These are phyloP conservation scores for Carallia pectinifolia DNA, from an alignment of 345 rosid genomes.

Conservation along the genomic window DNA sequence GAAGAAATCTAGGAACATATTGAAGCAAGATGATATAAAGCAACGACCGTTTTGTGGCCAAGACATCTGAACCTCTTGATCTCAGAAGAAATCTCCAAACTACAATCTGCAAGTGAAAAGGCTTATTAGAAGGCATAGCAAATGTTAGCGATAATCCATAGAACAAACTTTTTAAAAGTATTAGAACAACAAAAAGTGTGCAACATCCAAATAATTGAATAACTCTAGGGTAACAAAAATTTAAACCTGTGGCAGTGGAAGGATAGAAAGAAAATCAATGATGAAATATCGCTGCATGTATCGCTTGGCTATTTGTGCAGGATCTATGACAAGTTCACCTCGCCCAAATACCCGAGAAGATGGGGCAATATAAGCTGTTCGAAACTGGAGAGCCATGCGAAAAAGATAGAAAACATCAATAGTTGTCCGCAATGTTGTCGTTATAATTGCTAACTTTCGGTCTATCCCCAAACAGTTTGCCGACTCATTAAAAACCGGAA, in stretches of 20 bases:
- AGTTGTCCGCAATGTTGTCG: constrained; percentile 73
- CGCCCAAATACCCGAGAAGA: constrained; percentile 97
- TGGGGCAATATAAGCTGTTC: constrained; percentile 95
- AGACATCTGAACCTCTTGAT: constrained; percentile 70
- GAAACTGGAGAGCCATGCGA: constrained; percentile 88
- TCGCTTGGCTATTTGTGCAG: constrained; percentile 84
- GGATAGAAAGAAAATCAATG: constrained; percentile 77
- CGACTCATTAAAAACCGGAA: constrained; percentile 61
- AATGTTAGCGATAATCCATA: neutral
- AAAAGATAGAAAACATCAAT: constrained; percentile 82
- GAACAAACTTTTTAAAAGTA: neutral
- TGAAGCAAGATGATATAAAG: constrained; percentile 64
- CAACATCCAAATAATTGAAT: too few species aligned
- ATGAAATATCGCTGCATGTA: constrained; percentile 74
- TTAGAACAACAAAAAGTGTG: neutral
- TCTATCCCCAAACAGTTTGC: constrained; percentile 70
- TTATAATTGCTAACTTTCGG: constrained; percentile 60
- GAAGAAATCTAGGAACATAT: constrained; percentile 66
- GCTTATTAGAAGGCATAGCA: constrained; percentile 11
- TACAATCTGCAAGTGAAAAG: constrained; percentile 53
- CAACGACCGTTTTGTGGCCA: constrained; percentile 74
- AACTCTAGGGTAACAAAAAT: too few species aligned
- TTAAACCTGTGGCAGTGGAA: constrained; percentile 92
- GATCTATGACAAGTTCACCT: constrained; percentile 93
- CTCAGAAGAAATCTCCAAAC: constrained; percentile 79